Base-by-base conservation (phyloP, 2,329 filamentous ascomycete genomes). In the Sporothrix luriei region DNA sequence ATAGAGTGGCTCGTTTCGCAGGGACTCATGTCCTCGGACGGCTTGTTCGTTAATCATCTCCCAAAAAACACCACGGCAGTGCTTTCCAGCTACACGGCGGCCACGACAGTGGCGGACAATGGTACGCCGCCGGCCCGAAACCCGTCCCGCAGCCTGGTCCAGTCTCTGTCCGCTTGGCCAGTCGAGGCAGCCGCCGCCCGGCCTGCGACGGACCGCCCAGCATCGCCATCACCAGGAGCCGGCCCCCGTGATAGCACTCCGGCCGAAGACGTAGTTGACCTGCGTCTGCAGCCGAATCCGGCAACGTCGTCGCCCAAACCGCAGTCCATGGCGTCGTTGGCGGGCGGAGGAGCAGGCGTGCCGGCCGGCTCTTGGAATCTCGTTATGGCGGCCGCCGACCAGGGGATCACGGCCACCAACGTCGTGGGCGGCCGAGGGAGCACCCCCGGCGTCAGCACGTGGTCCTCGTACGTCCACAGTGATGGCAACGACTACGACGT, bases 1-100 rank as follows among this genome's bases (percentile, higher is more conserved):
- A 73, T 82, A 26, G 75, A 79, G 9, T 84, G 80, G 77, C 77
- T 85, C 19, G 74, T 75, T 24, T 51, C 2, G 71, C 76, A 29
- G 74, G 74, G 10, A 71, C 73, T 55, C 43, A 78, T 81, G 76
- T 74, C 74, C 1, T 38, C 70, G 0, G 71, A 75, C 59, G 74
- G 75, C 40, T 40, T 65, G 10, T 71, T 71, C 26, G 71, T 74
- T 16, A 69, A 6, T 16, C n/a, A 26, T 7, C 10, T 24, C 5
- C 14, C 16, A 24, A 11, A 66, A n/a, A 19, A 11, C 33, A 38
- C 59, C 59, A 3, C 10, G 24, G 3, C 57, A 19, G 33, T 43
- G 21, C 14, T 38, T 49, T 7, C 62, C 24, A 33, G 43, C 14
- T 21, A 16, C 9, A 13, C 65, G n/a, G n/a, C 33, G 46, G 21